These are phyloP conservation scores for Paraphaeosphaeria minitans DNA, from an alignment of 2,329 filamentous ascomycete genomes.

Conservation along the genomic window DNA sequence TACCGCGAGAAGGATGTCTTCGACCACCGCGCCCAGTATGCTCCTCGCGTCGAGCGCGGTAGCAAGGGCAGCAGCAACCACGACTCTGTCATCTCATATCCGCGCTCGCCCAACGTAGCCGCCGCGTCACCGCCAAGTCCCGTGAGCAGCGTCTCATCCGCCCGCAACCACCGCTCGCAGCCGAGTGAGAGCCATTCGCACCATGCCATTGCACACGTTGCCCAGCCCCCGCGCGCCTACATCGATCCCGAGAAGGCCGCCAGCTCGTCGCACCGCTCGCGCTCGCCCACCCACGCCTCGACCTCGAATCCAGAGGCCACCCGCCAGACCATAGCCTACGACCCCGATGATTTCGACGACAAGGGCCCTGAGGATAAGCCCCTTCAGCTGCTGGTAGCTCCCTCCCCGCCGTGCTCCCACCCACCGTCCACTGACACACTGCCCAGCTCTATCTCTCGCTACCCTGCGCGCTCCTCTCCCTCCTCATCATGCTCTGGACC, in stretches of 20 bases:
- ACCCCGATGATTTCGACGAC: slow-evolving; percentile 46
- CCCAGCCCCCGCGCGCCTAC: slow-evolving; percentile 34
- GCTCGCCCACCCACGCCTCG: slow-evolving; percentile 26
- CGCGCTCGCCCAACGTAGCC: slow-evolving; percentile 38
- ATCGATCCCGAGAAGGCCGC: slow-evolving; percentile 43
- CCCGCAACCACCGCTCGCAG: slow-evolving; percentile 22
- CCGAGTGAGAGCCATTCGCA: slow-evolving; percentile 22
- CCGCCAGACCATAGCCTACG: slow-evolving; percentile 30
- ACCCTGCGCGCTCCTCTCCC: slow-evolving; percentile 60
- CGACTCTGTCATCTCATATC: slow-evolving; percentile 47
- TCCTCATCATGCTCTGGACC: slow-evolving; percentile 61
- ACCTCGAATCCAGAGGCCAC: slow-evolving; percentile 26
- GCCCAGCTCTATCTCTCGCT: slow-evolving; percentile 58
- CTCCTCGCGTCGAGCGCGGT: slow-evolving; percentile 21
- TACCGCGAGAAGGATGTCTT: slow-evolving; percentile 35
- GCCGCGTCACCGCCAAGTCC: slow-evolving; percentile 41
- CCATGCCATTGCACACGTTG: slow-evolving; percentile 16
- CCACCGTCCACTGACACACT: neutral
- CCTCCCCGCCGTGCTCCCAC: neutral
- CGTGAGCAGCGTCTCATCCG: slow-evolving; percentile 36
- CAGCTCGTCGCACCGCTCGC: slow-evolving; percentile 25
- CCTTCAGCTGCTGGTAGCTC: slow-evolving; percentile 49
- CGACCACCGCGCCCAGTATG: slow-evolving; percentile 19
- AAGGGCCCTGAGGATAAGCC: slow-evolving; percentile 51
- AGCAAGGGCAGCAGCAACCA: slow-evolving; percentile 36